Evolutionary conservation across 305 asterid genomes (phyloP).

Genomic region (Ruellia speciosa): DNA sequence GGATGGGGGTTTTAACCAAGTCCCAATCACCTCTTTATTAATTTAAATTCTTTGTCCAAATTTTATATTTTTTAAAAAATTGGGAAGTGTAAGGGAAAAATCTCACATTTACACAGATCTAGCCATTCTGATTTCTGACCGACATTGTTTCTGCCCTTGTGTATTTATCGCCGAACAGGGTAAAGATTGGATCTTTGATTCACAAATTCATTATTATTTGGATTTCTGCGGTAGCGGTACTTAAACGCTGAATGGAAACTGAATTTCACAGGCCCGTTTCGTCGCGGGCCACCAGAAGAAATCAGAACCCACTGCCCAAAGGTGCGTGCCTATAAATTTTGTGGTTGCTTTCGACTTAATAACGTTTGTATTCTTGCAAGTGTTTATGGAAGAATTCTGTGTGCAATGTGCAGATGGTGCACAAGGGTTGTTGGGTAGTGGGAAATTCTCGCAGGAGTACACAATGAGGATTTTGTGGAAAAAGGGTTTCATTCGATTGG

Average conservation of each 20-base stretch:
- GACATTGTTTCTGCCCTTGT: too few species aligned
- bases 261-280: slow-evolving; percentile 49
- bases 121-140: too few species aligned
- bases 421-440: slow-evolving; percentile 36
- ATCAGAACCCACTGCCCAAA: slow-evolving; percentile 40
- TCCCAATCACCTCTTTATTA: too few species aligned
- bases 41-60: too few species aligned
- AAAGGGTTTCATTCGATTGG: slow-evolving; percentile 73
- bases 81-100: too few species aligned
- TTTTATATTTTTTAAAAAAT: too few species aligned
- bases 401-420: slow-evolving; percentile 39
- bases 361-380: not conserved
- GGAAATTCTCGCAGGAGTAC: slow-evolving; percentile 47
- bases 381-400: not conserved
- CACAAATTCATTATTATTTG: too few species aligned
- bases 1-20: too few species aligned
- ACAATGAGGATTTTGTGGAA: slow-evolving; percentile 64
- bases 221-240: too few species aligned
- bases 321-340: slow-evolving; percentile 26
- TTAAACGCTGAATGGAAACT: slow-evolving; percentile 59
- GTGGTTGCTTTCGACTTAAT: not conserved
- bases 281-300: slow-evolving; percentile 60
- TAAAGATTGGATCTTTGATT: too few species aligned
- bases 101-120: too few species aligned
- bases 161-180: too few species aligned